A percentile compares a stretch with the other conserved stretches of the same genome.
These are phyloP conservation scores for Monosporascus sp. DNA, from an alignment of 2,329 filamentous ascomycete species.

Conservation along the genomic window DNA sequence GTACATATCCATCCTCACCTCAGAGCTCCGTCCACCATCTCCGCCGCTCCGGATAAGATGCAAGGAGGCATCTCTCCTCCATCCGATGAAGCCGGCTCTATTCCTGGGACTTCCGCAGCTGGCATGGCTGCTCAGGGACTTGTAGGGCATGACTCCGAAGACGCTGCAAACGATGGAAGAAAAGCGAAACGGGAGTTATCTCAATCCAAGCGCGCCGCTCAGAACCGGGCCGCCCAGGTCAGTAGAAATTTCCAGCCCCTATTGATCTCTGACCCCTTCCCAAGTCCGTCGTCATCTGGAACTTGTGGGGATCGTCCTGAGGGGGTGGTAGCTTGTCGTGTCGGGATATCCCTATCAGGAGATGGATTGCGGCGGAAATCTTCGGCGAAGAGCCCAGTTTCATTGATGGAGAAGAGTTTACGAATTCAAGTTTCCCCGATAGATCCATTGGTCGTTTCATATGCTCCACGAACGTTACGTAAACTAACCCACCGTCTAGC, in stretches of 20 bases:
- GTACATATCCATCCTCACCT: conserved; percentile 23
- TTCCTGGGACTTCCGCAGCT: conserved; percentile 21
- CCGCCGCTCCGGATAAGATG: conserved; percentile 25
- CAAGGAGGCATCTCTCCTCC: conserved; percentile 24
- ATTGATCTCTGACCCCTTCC: background rate
- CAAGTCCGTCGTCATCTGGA: conserved; percentile 3
- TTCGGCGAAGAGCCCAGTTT: background rate
- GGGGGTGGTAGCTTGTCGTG: background rate
- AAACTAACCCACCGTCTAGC: conserved; percentile 46
- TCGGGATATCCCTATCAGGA: background rate
- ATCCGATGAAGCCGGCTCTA: conserved; percentile 24
- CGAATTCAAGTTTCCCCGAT: background rate
- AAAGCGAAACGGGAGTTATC: conserved; percentile 89
- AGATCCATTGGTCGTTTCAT: conserved; percentile 18
- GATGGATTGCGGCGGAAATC: background rate
- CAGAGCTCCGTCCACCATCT: conserved; percentile 17
- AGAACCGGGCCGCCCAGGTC: conserved; percentile 96
- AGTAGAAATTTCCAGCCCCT: conserved; percentile 25
- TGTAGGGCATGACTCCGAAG: conserved; percentile 28
- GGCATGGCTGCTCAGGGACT: conserved; percentile 27
- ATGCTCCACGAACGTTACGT: conserved; percentile 18
- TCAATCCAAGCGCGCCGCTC: conserved; percentile 91
- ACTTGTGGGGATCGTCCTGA: background rate
- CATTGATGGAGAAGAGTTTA: background rate
- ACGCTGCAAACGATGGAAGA: conserved; percentile 46